Evolutionary conservation across 257 asterid species (phyloP).

Genomic region (Rubia yunnanensis): DNA sequence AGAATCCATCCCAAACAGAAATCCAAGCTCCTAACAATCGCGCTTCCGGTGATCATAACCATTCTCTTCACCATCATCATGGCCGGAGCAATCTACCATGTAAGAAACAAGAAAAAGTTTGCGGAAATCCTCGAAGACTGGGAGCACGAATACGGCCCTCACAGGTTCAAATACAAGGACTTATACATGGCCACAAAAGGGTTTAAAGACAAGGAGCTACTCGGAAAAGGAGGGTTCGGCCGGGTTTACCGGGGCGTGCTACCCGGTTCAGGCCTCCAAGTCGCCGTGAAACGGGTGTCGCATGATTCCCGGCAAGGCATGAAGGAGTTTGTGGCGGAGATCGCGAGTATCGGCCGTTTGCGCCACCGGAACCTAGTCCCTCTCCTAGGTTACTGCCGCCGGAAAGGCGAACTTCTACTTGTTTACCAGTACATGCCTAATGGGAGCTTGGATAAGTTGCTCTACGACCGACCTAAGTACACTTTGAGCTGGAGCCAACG

Average conservation of each 20-base stretch:
- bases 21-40: background rate
- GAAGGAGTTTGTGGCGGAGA: background rate
- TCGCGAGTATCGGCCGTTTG: background rate
- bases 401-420: background rate
- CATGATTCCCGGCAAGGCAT: slow-evolving; percentile 51
- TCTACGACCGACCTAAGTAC: background rate
- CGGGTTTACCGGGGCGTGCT: background rate
- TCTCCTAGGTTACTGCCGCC: background rate
- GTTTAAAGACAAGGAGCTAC: background rate
- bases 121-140: background rate
- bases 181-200: background rate
- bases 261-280: slow-evolving; percentile 18
- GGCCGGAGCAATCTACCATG: background rate
- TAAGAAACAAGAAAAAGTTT: background rate
- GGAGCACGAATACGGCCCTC: background rate
- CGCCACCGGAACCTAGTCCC: background rate
- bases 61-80: background rate
- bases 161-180: background rate
- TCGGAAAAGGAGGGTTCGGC: background rate
- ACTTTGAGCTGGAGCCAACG: background rate
- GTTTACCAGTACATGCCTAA: background rate
- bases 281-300: slow-evolving; percentile 50
- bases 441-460: background rate
- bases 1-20: background rate
- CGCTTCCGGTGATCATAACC: background rate